Percentiles rank a stretch among this genome's conserved stretches.
Conservation (phyloP, 768 basidiomycete species). For the Suillus paluster region DNA sequence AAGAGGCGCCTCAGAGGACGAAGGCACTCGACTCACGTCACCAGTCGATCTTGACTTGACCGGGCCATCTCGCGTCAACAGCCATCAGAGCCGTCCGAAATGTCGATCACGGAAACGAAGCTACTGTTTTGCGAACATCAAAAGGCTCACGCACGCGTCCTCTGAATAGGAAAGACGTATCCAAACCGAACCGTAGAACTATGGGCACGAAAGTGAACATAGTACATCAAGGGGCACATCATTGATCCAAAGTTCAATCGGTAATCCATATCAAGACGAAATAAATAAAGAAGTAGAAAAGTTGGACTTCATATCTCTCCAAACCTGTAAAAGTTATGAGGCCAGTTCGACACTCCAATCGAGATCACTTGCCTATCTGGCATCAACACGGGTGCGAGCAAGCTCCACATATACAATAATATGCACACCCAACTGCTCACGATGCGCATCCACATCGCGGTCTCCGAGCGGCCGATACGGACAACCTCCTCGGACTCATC, state of each 20-base stretch:
- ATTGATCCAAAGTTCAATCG: slow-evolving; percentile 4
- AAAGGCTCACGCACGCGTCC: background rate
- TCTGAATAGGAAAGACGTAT: background rate
- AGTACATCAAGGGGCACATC: background rate
- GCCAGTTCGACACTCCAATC: background rate
- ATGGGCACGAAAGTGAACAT: background rate
- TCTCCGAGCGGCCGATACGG: slow-evolving; percentile 93
- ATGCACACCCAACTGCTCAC: slow-evolving; percentile 97
- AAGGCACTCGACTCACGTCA: background rate
- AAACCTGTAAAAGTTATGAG: slow-evolving; percentile 21
- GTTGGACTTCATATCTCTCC: slow-evolving; percentile 23
- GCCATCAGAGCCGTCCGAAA: too few species aligned
- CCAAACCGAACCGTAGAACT: background rate
- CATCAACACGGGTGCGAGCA: slow-evolving; percentile 87
- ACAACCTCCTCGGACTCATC: slow-evolving; percentile 69
- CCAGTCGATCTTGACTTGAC: slow-evolving; percentile 1
- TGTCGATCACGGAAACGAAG: background rate
- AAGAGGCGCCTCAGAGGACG: background rate
- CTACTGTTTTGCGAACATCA: background rate
- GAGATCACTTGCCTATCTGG: slow-evolving; percentile 74
- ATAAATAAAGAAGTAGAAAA: background rate
- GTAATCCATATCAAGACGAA: background rate
- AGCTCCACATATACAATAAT: slow-evolving; percentile 82
- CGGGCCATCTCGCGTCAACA: background rate
- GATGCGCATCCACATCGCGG: slow-evolving; percentile 99